Conservation (phyloP, 1,284 basidiomycete species). For the Grifola frondosa region DNA sequence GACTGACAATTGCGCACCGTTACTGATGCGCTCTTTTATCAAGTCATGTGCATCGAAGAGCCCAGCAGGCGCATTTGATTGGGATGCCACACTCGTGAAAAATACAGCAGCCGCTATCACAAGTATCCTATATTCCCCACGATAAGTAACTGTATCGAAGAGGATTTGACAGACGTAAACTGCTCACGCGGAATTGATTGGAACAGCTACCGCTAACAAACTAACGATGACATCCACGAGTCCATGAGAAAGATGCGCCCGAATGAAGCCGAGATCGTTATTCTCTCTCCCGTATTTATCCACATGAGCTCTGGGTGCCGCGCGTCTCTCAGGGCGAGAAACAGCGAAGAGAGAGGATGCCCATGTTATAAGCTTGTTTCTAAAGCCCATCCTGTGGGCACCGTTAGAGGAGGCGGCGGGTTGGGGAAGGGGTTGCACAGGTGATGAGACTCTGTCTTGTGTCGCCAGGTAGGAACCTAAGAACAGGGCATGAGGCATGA, state of each 20-base stretch:
- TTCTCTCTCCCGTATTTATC: slow-evolving; percentile 48
- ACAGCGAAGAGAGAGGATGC: slow-evolving; percentile 25
- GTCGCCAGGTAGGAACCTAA: slow-evolving; percentile 85
- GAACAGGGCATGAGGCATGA: slow-evolving; percentile 91
- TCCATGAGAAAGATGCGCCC: slow-evolving; percentile 74
- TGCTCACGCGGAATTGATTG: slow-evolving; percentile 68
- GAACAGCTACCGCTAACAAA: slow-evolving; percentile 77
- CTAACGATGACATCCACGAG: slow-evolving; percentile 61
- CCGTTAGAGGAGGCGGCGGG: slow-evolving; percentile 8
- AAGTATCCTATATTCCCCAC: slow-evolving; percentile 30
- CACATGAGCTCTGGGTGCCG: slow-evolving; percentile 26
- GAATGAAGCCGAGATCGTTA: slow-evolving; percentile 66
- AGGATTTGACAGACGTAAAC: background rate
- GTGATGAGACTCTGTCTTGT: slow-evolving; percentile 37
- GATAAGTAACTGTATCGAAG: too few relatives aligned
- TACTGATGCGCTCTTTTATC: slow-evolving; percentile 66
- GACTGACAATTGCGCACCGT: slow-evolving; percentile 44
- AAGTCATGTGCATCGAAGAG: slow-evolving; percentile 82
- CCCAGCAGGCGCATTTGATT: slow-evolving; percentile 55
- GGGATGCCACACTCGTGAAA: slow-evolving; percentile 21
- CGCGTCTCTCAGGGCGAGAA: slow-evolving; percentile 26
- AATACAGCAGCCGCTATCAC: slow-evolving; percentile 31
- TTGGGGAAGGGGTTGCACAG: slow-evolving; percentile 19
- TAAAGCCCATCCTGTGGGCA: too few relatives aligned
- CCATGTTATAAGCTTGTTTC: slow-evolving; percentile 13